Evolutionary conservation across 2,329 filamentous ascomycete species (phyloP).

Genomic region (Exophiala sp.): DNA sequence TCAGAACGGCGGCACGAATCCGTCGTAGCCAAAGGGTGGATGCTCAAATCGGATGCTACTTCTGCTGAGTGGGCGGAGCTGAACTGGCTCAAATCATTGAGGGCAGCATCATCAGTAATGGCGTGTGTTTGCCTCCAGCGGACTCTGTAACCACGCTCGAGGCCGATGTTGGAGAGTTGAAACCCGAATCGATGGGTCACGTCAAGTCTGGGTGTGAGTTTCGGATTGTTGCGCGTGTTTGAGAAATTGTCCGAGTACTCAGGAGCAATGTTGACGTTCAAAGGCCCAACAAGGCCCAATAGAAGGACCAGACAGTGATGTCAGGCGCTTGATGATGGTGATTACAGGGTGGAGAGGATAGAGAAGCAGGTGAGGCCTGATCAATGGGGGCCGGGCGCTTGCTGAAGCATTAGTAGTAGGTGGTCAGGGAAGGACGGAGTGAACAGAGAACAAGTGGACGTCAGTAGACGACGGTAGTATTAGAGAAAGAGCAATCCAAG

Average conservation of each 20-base stretch:
- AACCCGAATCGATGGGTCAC: slow-evolving; percentile 8
- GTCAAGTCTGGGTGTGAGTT: slow-evolving; percentile 3
- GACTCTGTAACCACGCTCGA: background rate
- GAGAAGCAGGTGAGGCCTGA: background rate
- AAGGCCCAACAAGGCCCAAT: slow-evolving; percentile 15
- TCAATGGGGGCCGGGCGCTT: slow-evolving; percentile 17
- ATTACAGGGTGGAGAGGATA: slow-evolving; percentile 17
- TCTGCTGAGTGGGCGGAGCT: slow-evolving; percentile 11
- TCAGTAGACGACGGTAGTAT: background rate
- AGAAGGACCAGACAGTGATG: slow-evolving; percentile 1
- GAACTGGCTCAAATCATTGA: slow-evolving; percentile 13
- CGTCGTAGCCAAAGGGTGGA: background rate
- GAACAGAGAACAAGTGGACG: background rate
- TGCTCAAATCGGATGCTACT: slow-evolving; percentile 18
- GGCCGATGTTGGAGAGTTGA: slow-evolving; percentile 10
- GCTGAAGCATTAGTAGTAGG: slow-evolving; percentile 3
- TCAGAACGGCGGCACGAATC: background rate
- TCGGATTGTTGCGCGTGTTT: slow-evolving; percentile 17
- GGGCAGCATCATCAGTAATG: slow-evolving; percentile 2
- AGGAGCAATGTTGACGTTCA: slow-evolving; percentile 1
- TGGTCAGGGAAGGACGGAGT: background rate
- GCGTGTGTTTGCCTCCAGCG: slow-evolving; percentile 4
- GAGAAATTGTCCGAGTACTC: slow-evolving; percentile 11
- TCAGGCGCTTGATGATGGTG: slow-evolving; percentile 23
- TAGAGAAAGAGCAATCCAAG: too few species aligned